A percentile compares a stretch with the other conserved stretches of the same genome.
These are phyloP conservation scores for Suhomyces anneliseae DNA, from an alignment of 1,139 yeast genomes.

Conservation along the genomic window DNA sequence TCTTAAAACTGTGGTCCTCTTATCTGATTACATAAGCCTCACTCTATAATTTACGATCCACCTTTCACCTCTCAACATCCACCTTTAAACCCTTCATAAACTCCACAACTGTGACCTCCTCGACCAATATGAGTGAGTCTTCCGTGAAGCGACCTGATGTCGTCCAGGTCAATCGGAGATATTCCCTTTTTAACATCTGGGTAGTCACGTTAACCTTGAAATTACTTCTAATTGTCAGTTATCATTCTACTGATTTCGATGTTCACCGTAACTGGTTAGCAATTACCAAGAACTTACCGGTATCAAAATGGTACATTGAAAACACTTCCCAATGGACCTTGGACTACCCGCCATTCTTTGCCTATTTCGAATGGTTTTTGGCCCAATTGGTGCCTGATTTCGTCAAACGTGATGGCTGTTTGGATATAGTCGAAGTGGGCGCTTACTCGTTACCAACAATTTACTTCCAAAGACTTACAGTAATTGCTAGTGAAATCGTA, in stretches of 20 bases:
- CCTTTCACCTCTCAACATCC: background rate
- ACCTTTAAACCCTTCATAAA: background rate
- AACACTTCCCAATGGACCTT: constrained; percentile 90
- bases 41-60: background rate
- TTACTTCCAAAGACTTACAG: constrained; percentile 79
- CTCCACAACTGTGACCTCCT: background rate
- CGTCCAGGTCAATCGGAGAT: constrained; percentile 7
- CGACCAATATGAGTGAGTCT: background rate
- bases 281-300: constrained; percentile 75
- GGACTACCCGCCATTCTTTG: constrained; percentile 97
- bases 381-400: constrained; percentile 67
- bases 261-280: constrained; percentile 98
- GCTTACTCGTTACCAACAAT: constrained; percentile 75
- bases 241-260: constrained; percentile 91
- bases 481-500: constrained; percentile 71
- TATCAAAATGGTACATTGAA: constrained; percentile 81
- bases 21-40: too few species aligned
- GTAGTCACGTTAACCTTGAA: constrained; percentile 39
- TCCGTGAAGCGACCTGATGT: background rate
- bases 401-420: constrained; percentile 74
- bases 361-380: constrained; percentile 84
- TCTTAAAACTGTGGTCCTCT: too few species aligned
- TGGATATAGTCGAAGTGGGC: constrained; percentile 67
- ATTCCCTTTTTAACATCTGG: constrained; percentile 43
- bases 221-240: constrained; percentile 39